These are phyloP conservation scores for Obelidium mucronatum DNA, from an alignment of 192 early-diverging fungal genomes.

Conservation along the genomic window DNA sequence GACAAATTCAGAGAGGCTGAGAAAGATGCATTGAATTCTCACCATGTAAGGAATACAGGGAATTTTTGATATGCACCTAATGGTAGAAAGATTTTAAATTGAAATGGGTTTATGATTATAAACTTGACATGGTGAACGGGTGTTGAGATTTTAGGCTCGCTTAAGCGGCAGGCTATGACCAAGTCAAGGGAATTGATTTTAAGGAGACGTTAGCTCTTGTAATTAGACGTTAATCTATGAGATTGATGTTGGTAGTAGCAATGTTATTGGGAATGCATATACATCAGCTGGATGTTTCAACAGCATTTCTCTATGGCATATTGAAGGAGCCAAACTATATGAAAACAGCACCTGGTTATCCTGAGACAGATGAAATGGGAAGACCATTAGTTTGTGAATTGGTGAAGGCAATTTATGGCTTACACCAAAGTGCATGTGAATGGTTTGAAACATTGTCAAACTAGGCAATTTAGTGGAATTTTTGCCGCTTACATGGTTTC, in stretches of 20 bases:
- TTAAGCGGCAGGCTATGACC: constrained; percentile 39
- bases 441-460: constrained; percentile 38
- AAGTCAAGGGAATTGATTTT: constrained; percentile 46
- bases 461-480: too few species aligned
- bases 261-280: not conserved
- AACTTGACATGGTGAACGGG: constrained; percentile 28
- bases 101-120: constrained; percentile 40
- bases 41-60: not conserved
- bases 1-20: not conserved
- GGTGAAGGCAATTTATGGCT: constrained; percentile 1
- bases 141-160: constrained; percentile 45
- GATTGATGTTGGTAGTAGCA: constrained; percentile 18
- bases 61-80: too few species aligned
- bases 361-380: not conserved
- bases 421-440: constrained; percentile 14
- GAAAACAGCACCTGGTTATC: constrained; percentile 7
- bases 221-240: constrained; percentile 7
- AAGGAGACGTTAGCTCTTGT: constrained; percentile 44
- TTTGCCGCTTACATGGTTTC: too few species aligned
- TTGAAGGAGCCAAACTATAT: constrained; percentile 25
- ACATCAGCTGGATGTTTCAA: not conserved
- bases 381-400: constrained; percentile 2
- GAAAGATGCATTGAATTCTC: constrained; percentile 17
- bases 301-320: constrained; percentile 21
- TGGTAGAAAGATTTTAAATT: constrained; percentile 15